Evolutionary conservation across 2,329 filamentous ascomycete genomes (phyloP).

Genomic region (Ophiostoma piceae): DNA sequence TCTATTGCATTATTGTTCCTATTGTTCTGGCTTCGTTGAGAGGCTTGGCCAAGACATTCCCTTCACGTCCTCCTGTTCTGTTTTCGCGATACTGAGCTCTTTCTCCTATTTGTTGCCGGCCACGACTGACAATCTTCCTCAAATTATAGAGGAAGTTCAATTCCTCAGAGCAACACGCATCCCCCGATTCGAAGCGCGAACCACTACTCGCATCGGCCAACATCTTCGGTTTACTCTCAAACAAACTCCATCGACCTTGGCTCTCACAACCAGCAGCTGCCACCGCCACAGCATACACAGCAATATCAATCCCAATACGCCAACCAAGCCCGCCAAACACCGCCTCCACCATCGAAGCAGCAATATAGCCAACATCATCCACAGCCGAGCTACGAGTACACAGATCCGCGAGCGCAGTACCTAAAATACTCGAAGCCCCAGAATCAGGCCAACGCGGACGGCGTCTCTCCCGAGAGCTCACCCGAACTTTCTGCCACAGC

Average conservation of each 20-base stretch:
- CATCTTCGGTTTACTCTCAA: conserved; percentile 59
- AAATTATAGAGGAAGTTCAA: conserved; percentile 30
- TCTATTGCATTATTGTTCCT: not conserved
- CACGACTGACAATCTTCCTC: not conserved
- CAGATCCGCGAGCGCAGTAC: conserved; percentile 14
- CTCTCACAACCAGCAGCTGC: conserved; percentile 30
- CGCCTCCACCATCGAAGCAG: not conserved
- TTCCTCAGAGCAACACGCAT: conserved; percentile 32
- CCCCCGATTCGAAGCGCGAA: conserved; percentile 35
- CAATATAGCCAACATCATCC: not conserved
- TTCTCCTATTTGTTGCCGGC: not conserved
- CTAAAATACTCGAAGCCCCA: conserved; percentile 23
- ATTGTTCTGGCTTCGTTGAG: not conserved
- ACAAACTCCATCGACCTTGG: conserved; percentile 41
- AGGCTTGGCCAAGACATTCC: not conserved
- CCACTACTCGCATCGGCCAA: conserved; percentile 36
- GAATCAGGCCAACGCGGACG: conserved; percentile 29
- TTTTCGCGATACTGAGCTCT: not conserved
- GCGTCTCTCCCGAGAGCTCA: conserved; percentile 54
- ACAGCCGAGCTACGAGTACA: conserved; percentile 19
- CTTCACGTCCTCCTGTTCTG: not conserved
- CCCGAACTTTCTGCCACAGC: conserved; percentile 40
- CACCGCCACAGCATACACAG: not conserved
- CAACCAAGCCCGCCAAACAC: not conserved
- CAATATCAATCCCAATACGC: conserved; percentile 26